These are phyloP conservation scores for Neurospora crassa DNA, from an alignment of 2,329 filamentous ascomycete species.

Conservation along the genomic window DNA sequence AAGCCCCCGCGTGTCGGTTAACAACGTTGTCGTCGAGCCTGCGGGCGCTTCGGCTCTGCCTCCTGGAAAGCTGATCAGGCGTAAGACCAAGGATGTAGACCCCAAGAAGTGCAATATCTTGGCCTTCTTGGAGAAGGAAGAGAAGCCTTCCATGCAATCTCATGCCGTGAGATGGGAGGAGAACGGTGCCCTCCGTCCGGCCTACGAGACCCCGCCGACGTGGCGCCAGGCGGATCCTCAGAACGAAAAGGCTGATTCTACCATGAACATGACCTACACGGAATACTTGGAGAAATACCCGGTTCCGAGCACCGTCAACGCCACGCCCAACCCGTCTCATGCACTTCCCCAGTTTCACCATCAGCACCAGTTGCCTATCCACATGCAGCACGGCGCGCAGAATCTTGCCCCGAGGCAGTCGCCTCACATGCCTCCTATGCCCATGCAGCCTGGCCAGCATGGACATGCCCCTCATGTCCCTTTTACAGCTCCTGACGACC, in stretches of 20 bases:
- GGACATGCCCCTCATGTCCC: slow-evolving; percentile 53
- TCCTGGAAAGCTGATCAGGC: slow-evolving; percentile 45
- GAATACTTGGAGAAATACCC: slow-evolving; percentile 68
- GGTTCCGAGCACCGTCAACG: slow-evolving; percentile 45
- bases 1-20: slow-evolving; percentile 58
- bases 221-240: slow-evolving; percentile 69
- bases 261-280: slow-evolving; percentile 58
- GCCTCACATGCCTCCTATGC: slow-evolving; percentile 68
- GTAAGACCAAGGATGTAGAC: slow-evolving; percentile 63
- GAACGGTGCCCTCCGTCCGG: slow-evolving; percentile 74
- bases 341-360: slow-evolving; percentile 66
- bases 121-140: slow-evolving; percentile 36
- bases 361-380: slow-evolving; percentile 74
- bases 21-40: slow-evolving; percentile 30
- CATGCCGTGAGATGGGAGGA: slow-evolving; percentile 55
- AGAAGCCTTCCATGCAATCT: slow-evolving; percentile 34
- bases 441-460: slow-evolving; percentile 66
- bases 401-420: slow-evolving; percentile 59
- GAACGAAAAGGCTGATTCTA: slow-evolving; percentile 57
- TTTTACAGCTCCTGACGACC: slow-evolving; percentile 69
- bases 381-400: slow-evolving; percentile 66
- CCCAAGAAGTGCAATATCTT: slow-evolving; percentile 57
- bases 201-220: slow-evolving; percentile 75
- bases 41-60: slow-evolving; percentile 18
- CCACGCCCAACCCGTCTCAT: slow-evolving; percentile 60